A percentile compares a stretch with the other conserved stretches of the same genome.
phyloP scores from a whole-genome alignment of 768 basidiomycete genomes.

The Rhodosporidiobolus sp. region DNA sequence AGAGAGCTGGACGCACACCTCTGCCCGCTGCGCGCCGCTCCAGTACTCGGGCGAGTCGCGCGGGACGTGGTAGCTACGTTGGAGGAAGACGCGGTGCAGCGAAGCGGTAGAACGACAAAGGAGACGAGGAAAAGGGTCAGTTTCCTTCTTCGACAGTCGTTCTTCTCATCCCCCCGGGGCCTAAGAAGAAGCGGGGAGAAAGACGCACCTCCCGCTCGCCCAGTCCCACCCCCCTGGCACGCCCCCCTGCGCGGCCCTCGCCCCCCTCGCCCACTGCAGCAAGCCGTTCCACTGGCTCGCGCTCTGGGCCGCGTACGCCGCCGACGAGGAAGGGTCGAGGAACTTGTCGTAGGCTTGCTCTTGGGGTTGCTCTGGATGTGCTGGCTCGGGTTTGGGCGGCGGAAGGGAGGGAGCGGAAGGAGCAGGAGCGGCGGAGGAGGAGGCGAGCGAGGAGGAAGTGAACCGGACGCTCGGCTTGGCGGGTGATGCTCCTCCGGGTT shows the following conservation, averaged over 20 bases:
- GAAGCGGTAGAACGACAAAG: background rate
- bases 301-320: background rate
- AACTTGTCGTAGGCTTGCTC: no score
- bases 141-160: background rate
- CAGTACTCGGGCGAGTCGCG: constrained; percentile 9
- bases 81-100: background rate
- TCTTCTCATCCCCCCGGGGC: no score
- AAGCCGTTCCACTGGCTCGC: constrained; percentile 9
- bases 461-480: no score
- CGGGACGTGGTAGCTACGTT: background rate
- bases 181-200: background rate
- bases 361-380: no score
- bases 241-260: background rate
- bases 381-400: no score
- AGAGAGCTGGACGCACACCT: no score
- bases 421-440: no score
- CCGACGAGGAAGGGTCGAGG: background rate
- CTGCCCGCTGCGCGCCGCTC: background rate
- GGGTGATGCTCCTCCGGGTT: no score
- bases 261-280: constrained; percentile 5
- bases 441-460: no score
- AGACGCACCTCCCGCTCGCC: background rate
- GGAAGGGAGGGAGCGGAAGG: no score
- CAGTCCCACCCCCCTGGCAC: background rate
- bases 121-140: background rate